Evolutionary conservation across 306 rosid species (phyloP), one percentile per base, ranked within the genome.

Genomic region (Purshia tridentata): DNA sequence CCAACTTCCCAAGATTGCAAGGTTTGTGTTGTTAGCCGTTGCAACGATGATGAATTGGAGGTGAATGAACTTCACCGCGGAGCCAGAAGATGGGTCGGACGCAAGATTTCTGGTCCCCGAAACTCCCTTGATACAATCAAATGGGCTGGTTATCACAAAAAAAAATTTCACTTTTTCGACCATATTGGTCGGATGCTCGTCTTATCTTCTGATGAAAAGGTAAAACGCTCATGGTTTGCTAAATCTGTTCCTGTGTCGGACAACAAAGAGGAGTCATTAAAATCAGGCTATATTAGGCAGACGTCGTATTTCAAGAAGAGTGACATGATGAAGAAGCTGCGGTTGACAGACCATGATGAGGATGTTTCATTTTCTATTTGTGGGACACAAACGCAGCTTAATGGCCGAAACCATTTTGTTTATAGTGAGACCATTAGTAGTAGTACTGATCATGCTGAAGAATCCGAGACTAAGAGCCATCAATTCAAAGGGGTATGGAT

Each of bases 401-500:
- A 2, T 12, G 47, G 9, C 35, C 1, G 1, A 4, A 48, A 54
- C 1, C 0, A 0, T 0, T 8, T 67, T 6, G 42, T 83, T 39
- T 42, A 9, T 8, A 16, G 44, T 49, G 83, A 72, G 63, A 22
- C 4, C 35, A 8, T 77, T n/a, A 22, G 20, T 13, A 45, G 65
- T 23, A 22, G 20, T 13, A 45, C 53, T 23, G 11, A 35, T 6
- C 42, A 29, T 64, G 4, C 13, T 49, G 42, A 29, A 1, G 64
- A 5, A 18, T 29, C 65, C 20, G 14, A 16, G 20, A 20, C 65
- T 16, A n/a, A 16, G 37, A 20, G 0, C 12, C 66, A 49, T 35
- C 55, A 22, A 16, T 56, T 83, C 8, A 81, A 72, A 79, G 84
- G 79, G 8, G 75, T 78, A 3, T 84, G 85, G 88, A 67, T 78